A percentile compares a stretch with the other conserved stretches of the same genome.
Conservation (phyloP, 768 basidiomycete species). For the Daedaleopsis nitida region DNA sequence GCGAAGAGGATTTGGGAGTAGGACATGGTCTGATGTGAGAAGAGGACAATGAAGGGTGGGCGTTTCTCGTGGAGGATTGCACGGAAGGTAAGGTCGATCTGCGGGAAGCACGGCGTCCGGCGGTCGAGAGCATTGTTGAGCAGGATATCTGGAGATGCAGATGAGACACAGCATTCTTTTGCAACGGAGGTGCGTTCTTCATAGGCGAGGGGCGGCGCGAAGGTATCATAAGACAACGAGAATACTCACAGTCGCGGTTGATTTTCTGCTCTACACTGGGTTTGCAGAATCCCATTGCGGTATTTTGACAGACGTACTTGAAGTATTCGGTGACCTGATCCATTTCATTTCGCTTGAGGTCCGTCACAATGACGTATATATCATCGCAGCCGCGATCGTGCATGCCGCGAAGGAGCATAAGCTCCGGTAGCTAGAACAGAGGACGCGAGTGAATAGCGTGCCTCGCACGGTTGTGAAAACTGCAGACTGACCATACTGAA, state of each 20-base stretch:
- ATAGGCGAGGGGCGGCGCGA: neutral
- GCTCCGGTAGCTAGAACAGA: conserved; percentile 64
- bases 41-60: conserved; percentile 75
- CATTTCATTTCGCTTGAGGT: conserved; percentile 79
- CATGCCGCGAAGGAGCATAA: conserved; percentile 81
- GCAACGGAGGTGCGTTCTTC: neutral
- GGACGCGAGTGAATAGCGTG: neutral
- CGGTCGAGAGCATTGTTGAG: conserved; percentile 65
- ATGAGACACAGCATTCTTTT: neutral
- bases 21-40: conserved; percentile 79
- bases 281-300: conserved; percentile 64
- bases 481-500: conserved; percentile 67
- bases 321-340: conserved; percentile 80
- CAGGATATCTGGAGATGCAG: conserved; percentile 53
- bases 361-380: conserved; percentile 77
- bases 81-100: conserved; percentile 77
- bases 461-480: neutral
- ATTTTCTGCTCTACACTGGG: conserved; percentile 68
- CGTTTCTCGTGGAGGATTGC: conserved; percentile 76
- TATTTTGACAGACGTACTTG: conserved; percentile 67
- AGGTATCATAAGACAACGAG: neutral
- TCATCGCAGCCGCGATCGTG: conserved; percentile 80
- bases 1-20: conserved; percentile 85
- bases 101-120: conserved; percentile 79
- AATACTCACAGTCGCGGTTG: conserved; percentile 64